Evolutionary conservation across 805 yeast genomes (phyloP).

Genomic region (Clavispora carvajalis): DNA sequence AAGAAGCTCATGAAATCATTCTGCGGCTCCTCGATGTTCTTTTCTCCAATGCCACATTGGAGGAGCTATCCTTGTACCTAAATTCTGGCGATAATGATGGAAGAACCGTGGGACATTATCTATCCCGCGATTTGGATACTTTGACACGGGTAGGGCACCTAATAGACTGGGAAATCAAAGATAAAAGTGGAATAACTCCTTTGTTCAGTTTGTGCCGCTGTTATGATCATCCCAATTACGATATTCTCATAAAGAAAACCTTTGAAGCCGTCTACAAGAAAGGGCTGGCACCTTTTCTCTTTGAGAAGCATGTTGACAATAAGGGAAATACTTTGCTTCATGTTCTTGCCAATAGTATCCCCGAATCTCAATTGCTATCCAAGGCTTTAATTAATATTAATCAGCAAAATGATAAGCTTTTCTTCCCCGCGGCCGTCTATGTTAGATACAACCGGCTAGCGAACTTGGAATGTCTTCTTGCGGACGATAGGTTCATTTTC

Average conservation of each 20-base stretch:
- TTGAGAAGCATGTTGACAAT: constrained; percentile 62
- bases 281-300: constrained; percentile 40
- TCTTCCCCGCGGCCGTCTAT: constrained; percentile 69
- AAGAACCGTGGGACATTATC: constrained; percentile 69
- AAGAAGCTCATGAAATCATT: constrained; percentile 44
- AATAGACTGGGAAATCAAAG: constrained; percentile 67
- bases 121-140: constrained; percentile 52
- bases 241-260: constrained; percentile 40
- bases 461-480: constrained; percentile 48
- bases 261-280: constrained; percentile 36
- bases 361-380: constrained; percentile 21
- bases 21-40: constrained; percentile 41
- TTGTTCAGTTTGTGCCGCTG: constrained; percentile 68
- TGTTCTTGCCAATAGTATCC: constrained; percentile 50
- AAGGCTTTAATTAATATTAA: constrained; percentile 44
- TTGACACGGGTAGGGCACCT: constrained; percentile 50
- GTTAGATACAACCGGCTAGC: constrained; percentile 63
- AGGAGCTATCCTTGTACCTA: constrained; percentile 47
- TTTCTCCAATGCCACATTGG: constrained; percentile 31
- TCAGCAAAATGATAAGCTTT: constrained; percentile 48
- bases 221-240: constrained; percentile 71
- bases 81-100: constrained; percentile 46
- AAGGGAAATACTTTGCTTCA: constrained; percentile 78
- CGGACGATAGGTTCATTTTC: constrained; percentile 42
- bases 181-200: constrained; percentile 69